These are phyloP conservation scores for Pulveroboletus frians DNA, from an alignment of 768 basidiomycete genomes.

Conservation along the genomic window DNA sequence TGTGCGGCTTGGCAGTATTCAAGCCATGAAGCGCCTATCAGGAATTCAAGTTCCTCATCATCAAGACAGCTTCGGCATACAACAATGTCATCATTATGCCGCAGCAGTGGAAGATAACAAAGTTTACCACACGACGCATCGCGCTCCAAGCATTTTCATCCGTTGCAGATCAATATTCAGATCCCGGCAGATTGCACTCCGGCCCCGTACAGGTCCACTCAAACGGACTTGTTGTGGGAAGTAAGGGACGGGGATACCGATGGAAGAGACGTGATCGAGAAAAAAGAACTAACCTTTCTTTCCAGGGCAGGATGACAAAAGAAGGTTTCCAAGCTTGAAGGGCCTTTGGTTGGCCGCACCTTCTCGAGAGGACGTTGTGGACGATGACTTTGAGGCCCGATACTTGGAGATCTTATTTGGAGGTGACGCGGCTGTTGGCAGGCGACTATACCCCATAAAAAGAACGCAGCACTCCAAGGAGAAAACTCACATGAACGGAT, in stretches of 20 bases:
- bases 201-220: conserved; percentile 69
- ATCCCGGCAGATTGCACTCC: conserved; percentile 79
- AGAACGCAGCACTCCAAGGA: not conserved
- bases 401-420: conserved; percentile 13
- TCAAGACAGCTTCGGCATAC: conserved; percentile 63
- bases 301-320: conserved; percentile 88
- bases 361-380: conserved; percentile 4
- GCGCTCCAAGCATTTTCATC: conserved; percentile 67
- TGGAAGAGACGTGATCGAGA: not conserved
- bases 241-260: not conserved
- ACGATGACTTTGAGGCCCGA: conserved; percentile 7
- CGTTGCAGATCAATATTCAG: conserved; percentile 70
- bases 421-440: conserved; percentile 15
- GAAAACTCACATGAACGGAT: conserved; percentile 17
- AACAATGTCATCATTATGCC: not conserved
- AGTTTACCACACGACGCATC: conserved; percentile 74
- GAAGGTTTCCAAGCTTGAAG: conserved; percentile 71
- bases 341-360: conserved; percentile 11
- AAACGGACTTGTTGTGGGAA: conserved; percentile 49
- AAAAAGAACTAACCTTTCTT: conserved; percentile 64
- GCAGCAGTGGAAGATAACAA: not conserved
- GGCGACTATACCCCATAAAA: conserved; percentile 12
- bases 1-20: conserved; percentile 65
- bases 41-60: conserved; percentile 73
- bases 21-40: conserved; percentile 76